Percentiles rank a stretch among this genome's conserved stretches.
Evolutionary conservation across 768 basidiomycete genomes (phyloP).

Genomic region (Cytidiella melzeri): DNA sequence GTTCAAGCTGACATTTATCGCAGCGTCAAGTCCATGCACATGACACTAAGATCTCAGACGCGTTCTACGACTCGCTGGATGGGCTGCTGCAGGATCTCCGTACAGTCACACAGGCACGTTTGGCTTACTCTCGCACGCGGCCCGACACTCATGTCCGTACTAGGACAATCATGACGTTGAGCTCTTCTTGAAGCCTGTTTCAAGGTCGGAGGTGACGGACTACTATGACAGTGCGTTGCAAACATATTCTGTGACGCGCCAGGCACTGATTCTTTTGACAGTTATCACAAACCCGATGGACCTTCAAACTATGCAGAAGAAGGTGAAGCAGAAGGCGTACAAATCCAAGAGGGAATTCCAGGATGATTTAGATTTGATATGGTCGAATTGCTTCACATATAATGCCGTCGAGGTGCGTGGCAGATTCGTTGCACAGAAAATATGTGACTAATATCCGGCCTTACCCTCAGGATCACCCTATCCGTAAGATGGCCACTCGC

Average conservation of each 20-base stretch:
- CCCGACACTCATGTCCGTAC: slow-evolving; percentile 22
- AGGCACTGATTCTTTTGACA: slow-evolving; percentile 26
- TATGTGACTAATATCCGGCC: slow-evolving; percentile 1
- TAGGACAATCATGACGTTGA: slow-evolving; percentile 87
- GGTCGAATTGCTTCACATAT: slow-evolving; percentile 92
- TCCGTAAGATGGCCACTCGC: slow-evolving; percentile 74
- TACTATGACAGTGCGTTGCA: slow-evolving; percentile 76
- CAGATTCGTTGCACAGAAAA: not conserved
- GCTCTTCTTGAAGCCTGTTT: slow-evolving; percentile 90
- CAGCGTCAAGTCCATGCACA: slow-evolving; percentile 35
- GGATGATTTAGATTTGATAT: slow-evolving; percentile 92
- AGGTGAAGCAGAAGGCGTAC: slow-evolving; percentile 88
- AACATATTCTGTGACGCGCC: not conserved
- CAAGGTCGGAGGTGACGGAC: slow-evolving; percentile 84
- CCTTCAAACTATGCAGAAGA: slow-evolving; percentile 85
- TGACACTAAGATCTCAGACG: slow-evolving; percentile 72
- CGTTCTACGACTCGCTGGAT: slow-evolving; percentile 93
- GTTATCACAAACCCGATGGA: slow-evolving; percentile 97
- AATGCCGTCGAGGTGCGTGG: slow-evolving; percentile 83
- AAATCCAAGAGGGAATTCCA: slow-evolving; percentile 93
- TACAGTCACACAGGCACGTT: slow-evolving; percentile 59
- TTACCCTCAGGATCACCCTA: slow-evolving; percentile 67
- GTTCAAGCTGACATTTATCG: slow-evolving; percentile 22
- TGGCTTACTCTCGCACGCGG: slow-evolving; percentile 4
- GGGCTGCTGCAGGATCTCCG: slow-evolving; percentile 82